These are phyloP conservation scores for Apiotrichum siamense DNA, from an alignment of 1,284 basidiomycete species.

Conservation along the genomic window DNA sequence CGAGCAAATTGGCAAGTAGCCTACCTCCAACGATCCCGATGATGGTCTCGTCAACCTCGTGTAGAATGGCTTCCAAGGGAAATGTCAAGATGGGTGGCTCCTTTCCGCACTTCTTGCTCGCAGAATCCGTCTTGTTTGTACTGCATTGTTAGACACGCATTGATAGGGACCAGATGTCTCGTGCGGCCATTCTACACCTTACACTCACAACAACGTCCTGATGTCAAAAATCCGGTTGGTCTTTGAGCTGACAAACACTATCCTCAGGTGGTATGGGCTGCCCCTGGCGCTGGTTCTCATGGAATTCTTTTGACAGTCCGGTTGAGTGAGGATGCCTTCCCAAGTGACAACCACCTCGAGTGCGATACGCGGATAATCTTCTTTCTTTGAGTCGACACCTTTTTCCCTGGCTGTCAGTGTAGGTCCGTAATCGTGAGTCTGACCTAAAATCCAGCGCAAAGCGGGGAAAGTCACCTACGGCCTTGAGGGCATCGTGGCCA, in stretches of 20 bases:
- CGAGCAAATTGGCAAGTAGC: neutral
- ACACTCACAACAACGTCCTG: conserved; percentile 7
- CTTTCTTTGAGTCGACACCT: neutral
- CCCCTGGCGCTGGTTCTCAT: no score
- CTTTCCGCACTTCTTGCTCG: no score
- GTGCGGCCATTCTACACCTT: no score
- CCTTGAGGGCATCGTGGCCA: conserved; percentile 18
- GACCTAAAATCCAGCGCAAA: conserved; percentile 19
- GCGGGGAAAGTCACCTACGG: conserved; percentile 17
- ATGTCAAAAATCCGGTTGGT: conserved; percentile 16
- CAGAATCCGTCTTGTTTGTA: no score
- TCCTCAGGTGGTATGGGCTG: conserved; percentile 13
- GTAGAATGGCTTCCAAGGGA: conserved; percentile 11
- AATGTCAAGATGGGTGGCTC: no score
- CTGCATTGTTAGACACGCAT: no score
- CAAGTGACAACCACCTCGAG: conserved; percentile 5
- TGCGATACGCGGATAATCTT: conserved; percentile 8
- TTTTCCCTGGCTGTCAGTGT: neutral
- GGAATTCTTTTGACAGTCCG: neutral
- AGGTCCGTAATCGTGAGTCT: neutral
- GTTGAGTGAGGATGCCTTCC: conserved; percentile 1
- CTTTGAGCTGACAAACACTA: conserved; percentile 17
- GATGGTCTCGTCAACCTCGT: conserved; percentile 16
- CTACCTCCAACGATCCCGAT: conserved; percentile 23
- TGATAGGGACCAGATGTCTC: no score